Evolutionary conservation across 2,329 filamentous ascomycete species (phyloP).

Genomic region (Rhexocercosporidium sp.): DNA sequence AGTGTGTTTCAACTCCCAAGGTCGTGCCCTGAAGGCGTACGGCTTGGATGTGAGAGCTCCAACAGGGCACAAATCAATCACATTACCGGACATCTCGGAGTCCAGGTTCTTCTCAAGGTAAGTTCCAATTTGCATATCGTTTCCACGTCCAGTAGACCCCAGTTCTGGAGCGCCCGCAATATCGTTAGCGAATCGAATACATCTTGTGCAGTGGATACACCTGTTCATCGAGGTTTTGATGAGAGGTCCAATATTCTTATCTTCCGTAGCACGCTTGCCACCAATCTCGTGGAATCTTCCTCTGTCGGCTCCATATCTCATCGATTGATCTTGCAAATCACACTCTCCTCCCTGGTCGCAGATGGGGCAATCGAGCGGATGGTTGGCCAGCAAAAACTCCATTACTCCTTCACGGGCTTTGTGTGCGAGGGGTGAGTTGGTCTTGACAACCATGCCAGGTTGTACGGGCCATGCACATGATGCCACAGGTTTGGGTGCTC

Average conservation of each 20-base stretch:
- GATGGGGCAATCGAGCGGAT: conserved; percentile 94
- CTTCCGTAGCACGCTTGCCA: conserved; percentile 97
- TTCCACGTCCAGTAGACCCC: conserved; percentile 92
- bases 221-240: conserved; percentile 99
- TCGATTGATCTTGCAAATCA: conserved; percentile 98
- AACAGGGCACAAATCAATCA: conserved; percentile 97
- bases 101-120: conserved; percentile 95
- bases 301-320: conserved; percentile 96
- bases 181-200: conserved; percentile 97
- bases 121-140: conserved; percentile 96
- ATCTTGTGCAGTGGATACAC: conserved; percentile 98
- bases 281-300: conserved; percentile 95
- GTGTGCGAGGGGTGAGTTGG: conserved; percentile 92
- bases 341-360: conserved; percentile 99
- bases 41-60: conserved; percentile 96
- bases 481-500: conserved; percentile 93
- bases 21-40: conserved; percentile 94
- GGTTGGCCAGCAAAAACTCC: conserved; percentile 97
- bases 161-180: conserved; percentile 94
- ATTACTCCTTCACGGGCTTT: conserved; percentile 99
- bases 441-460: conserved; percentile 99
- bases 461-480: conserved; percentile 99
- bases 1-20: conserved; percentile 96
- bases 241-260: conserved; percentile 98
- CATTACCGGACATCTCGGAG: conserved; percentile 93